These are phyloP conservation scores for Apiospora saccharicola DNA, from an alignment of 2,329 filamentous ascomycete genomes.

Conservation along the genomic window DNA sequence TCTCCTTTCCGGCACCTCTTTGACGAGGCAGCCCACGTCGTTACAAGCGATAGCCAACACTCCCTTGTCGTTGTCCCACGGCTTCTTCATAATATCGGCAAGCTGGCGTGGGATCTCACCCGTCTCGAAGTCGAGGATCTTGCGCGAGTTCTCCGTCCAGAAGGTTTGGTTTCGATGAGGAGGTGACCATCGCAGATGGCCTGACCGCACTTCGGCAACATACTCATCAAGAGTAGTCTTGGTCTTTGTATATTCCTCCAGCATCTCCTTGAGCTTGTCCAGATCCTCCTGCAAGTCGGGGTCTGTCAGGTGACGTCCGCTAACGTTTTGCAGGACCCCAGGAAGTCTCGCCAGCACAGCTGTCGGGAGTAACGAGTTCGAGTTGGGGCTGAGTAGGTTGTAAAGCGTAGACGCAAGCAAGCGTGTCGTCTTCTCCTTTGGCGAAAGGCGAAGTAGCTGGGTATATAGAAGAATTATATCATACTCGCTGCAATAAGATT, in stretches of 20 bases:
- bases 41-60: constrained; percentile 93
- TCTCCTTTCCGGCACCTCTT: constrained; percentile 86
- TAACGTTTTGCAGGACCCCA: constrained; percentile 67
- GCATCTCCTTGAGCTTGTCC: constrained; percentile 65
- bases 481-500: constrained; percentile 72
- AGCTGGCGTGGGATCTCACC: constrained; percentile 81
- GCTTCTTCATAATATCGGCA: constrained; percentile 80
- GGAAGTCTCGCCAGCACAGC: constrained; percentile 87
- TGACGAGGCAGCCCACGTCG: constrained; percentile 87
- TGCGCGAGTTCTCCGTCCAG: constrained; percentile 90
- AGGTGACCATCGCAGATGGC: constrained; percentile 91
- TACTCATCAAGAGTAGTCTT: constrained; percentile 89
- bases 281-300: constrained; percentile 70
- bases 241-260: constrained; percentile 73
- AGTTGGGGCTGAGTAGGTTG: constrained; percentile 78
- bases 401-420: constrained; percentile 87
- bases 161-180: constrained; percentile 87
- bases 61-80: constrained; percentile 82
- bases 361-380: constrained; percentile 78
- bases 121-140: constrained; percentile 84
- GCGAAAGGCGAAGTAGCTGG: constrained; percentile 89
- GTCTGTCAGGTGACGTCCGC: constrained; percentile 68
- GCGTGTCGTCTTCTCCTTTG: constrained; percentile 97
- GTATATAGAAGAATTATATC: constrained; percentile 91
- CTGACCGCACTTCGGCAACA: constrained; percentile 82